phyloP scores from a whole-genome alignment of 768 basidiomycete genomes.

The Psilocybe tampanensis region DNA sequence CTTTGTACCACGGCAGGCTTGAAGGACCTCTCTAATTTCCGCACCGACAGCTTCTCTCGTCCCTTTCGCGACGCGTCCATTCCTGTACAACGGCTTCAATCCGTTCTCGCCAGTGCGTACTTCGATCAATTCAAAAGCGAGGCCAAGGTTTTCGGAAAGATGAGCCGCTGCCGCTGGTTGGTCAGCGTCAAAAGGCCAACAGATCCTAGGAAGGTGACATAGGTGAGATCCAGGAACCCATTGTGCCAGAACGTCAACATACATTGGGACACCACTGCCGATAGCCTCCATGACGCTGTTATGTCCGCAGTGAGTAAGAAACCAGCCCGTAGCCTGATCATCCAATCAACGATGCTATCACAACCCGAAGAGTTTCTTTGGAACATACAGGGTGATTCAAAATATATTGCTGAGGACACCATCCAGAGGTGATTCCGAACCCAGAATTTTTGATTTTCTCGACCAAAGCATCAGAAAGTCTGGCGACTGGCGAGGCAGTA shows the following conservation, averaged over 20 bases:
- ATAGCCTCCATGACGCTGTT: conserved; percentile 15
- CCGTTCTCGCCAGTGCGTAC: conserved; percentile 7
- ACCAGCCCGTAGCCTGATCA: conserved; percentile 17
- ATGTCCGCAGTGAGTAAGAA: conserved; percentile 17
- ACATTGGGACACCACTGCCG: conserved; percentile 15
- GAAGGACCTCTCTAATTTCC: conserved; percentile 4
- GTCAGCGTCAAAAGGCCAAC: conserved; percentile 16
- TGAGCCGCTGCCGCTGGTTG: conserved; percentile 12
- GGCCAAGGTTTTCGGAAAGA: conserved; percentile 6
- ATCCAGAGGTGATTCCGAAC: neutral
- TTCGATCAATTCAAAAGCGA: conserved; percentile 11
- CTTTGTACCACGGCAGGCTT: conserved; percentile 3
- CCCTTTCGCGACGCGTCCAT: conserved; percentile 3
- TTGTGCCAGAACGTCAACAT: neutral
- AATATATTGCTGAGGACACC: conserved; percentile 4
- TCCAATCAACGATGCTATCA: neutral
- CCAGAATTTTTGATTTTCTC: neutral
- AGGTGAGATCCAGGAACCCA: neutral
- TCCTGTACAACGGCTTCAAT: conserved; percentile 4
- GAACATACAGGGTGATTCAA: conserved; percentile 4
- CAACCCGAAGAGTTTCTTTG: neutral
- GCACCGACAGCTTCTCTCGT: conserved; percentile 8
- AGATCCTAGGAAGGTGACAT: conserved; percentile 3
- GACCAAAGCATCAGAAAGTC: neutral
- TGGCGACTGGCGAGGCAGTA: neutral